A percentile compares a stretch with the other conserved stretches of the same genome.
These are phyloP conservation scores for Thelonectria discophora DNA, from an alignment of 2,329 filamentous ascomycete genomes.

Conservation along the genomic window DNA sequence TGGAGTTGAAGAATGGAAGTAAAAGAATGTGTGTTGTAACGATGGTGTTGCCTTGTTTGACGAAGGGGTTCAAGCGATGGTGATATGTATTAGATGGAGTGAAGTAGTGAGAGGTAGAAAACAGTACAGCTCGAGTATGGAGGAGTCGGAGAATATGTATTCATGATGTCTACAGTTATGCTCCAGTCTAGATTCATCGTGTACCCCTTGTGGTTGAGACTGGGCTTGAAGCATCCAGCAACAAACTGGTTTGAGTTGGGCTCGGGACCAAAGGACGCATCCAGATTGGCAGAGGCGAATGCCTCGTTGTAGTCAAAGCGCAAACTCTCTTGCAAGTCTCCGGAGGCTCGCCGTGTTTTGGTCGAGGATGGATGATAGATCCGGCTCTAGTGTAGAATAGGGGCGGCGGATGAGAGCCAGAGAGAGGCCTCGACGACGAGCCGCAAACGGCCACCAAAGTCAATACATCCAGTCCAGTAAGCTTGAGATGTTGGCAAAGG, in stretches of 20 bases:
- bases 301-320: no score
- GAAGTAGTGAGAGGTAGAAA: neutral
- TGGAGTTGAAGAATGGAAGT: neutral
- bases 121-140: neutral
- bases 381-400: no score
- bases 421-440: neutral
- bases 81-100: neutral
- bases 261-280: no score
- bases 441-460: neutral
- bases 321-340: no score
- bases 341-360: no score
- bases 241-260: no score
- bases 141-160: slow-evolving; percentile 5
- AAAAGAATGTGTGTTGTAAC: neutral
- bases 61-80: neutral
- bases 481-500: neutral
- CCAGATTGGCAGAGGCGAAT: no score
- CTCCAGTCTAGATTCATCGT: neutral
- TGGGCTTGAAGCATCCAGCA: no score
- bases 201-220: neutral
- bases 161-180: neutral
- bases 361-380: no score
- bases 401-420: neutral
- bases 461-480: neutral
- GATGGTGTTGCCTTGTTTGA: neutral